Evolutionary conservation across 1,284 basidiomycete genomes (phyloP).

Genomic region (Naganishia sp.): DNA sequence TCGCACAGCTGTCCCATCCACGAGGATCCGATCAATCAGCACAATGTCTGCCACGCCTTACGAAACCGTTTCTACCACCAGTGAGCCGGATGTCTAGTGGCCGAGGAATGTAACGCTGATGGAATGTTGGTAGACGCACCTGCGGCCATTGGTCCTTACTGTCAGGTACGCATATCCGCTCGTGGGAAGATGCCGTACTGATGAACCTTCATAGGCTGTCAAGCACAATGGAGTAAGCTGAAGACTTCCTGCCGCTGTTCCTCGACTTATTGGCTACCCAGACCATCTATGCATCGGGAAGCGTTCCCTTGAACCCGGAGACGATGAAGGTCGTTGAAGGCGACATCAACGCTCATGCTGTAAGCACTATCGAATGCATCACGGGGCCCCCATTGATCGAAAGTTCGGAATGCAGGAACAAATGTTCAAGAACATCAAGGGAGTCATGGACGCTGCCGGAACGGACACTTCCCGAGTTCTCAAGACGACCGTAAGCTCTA

Average conservation of each 20-base stretch:
- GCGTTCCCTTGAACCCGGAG: constrained; percentile 78
- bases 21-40: constrained; percentile 4
- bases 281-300: constrained; percentile 84
- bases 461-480: constrained; percentile 74
- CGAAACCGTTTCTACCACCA: constrained; percentile 51
- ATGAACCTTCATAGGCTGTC: constrained; percentile 66
- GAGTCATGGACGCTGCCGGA: constrained; percentile 79
- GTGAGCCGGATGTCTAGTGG: constrained; percentile 39
- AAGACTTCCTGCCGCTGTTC: neutral
- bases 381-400: neutral
- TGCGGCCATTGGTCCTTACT: constrained; percentile 85
- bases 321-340: constrained; percentile 73
- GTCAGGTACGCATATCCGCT: constrained; percentile 50
- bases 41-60: constrained; percentile 44
- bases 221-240: constrained; percentile 67
- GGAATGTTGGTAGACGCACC: constrained; percentile 65
- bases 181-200: constrained; percentile 16
- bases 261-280: constrained; percentile 18
- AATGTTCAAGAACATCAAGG: constrained; percentile 81
- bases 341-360: constrained; percentile 79
- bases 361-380: constrained; percentile 38
- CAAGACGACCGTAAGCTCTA: constrained; percentile 72
- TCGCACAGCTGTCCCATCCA: neutral
- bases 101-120: constrained; percentile 17
- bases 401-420: constrained; percentile 58